A percentile compares a stretch with the other conserved stretches of the same genome.
phyloP scores from a whole-genome alignment of 2,329 filamentous ascomycete species.

The Colletotrichum musae region DNA sequence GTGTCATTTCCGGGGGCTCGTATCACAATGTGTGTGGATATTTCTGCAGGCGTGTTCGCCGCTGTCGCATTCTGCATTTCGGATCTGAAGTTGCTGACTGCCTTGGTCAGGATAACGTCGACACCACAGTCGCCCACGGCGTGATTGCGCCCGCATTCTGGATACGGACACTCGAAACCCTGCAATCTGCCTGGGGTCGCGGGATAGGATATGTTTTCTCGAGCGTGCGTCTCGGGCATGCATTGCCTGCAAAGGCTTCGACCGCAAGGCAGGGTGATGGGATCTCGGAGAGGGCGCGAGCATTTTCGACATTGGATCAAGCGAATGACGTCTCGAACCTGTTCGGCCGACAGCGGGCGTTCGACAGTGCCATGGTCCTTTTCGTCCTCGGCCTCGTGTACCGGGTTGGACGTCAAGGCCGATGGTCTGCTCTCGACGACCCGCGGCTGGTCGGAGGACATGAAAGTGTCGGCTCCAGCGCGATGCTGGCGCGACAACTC shows the following conservation, averaged over 20 bases:
- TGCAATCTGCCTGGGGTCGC: constrained; percentile 74
- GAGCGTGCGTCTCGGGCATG: constrained; percentile 75
- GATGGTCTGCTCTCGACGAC: constrained; percentile 43
- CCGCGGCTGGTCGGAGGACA: constrained; percentile 44
- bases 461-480: constrained; percentile 42
- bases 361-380: constrained; percentile 40
- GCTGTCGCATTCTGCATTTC: constrained; percentile 62
- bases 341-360: constrained; percentile 52
- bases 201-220: constrained; percentile 84
- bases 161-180: constrained; percentile 82
- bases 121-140: constrained; percentile 81
- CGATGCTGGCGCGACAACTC: constrained; percentile 22
- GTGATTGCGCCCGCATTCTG: constrained; percentile 78
- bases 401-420: constrained; percentile 40
- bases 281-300: constrained; percentile 75
- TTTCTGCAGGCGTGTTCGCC: constrained; percentile 50
- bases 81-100: constrained; percentile 72
- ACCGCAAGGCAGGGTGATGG: constrained; percentile 86
- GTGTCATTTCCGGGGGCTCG: constrained; percentile 34
- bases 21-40: constrained; percentile 56
- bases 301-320: constrained; percentile 85
- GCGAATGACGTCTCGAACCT: constrained; percentile 76
- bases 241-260: constrained; percentile 83
- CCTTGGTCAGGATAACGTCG: constrained; percentile 83
- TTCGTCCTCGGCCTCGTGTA: constrained; percentile 40